phyloP scores from a whole-genome alignment of 2,329 filamentous ascomycete species.

The Ilyonectria sp. region DNA sequence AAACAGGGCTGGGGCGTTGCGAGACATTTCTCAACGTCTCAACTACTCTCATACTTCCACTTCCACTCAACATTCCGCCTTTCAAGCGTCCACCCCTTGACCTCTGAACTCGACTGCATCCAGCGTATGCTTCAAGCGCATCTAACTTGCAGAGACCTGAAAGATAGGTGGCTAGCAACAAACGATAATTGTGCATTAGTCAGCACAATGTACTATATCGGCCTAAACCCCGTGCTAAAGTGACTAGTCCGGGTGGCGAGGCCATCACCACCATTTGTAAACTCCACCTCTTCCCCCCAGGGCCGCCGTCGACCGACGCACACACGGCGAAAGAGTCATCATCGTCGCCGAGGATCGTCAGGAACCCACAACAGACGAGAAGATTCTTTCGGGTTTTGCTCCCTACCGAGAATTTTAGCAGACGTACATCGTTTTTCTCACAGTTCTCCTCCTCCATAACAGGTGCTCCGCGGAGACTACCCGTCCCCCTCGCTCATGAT shows the following conservation, averaged over 20 bases:
- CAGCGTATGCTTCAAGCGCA: too few species aligned
- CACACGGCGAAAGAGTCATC: slow-evolving; percentile 36
- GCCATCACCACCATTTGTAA: slow-evolving; percentile 21
- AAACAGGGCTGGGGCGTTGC: not conserved
- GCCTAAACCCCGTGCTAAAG: slow-evolving; percentile 16
- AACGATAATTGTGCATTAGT: not conserved
- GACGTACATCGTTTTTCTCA: not conserved
- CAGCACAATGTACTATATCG: not conserved
- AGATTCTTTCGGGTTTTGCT: not conserved
- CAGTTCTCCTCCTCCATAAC: not conserved
- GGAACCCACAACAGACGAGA: not conserved
- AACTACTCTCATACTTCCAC: not conserved
- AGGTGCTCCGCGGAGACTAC: not conserved
- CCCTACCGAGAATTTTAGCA: not conserved
- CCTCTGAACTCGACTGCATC: too few species aligned
- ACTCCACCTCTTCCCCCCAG: slow-evolving; percentile 20
- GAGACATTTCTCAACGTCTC: not conserved
- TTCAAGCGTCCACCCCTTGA: too few species aligned
- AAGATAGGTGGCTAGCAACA: not conserved
- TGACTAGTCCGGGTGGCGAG: slow-evolving; percentile 5
- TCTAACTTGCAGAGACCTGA: too few species aligned
- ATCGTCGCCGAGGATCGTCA: slow-evolving; percentile 6
- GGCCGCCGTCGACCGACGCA: slow-evolving; percentile 11
- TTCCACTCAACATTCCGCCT: not conserved
- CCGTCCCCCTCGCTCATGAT: slow-evolving; percentile 4